A percentile compares a stretch with the other conserved stretches of the same genome.
These are phyloP conservation scores for Iris pallida DNA, from an alignment of 116 monocot genomes.

Conservation along the genomic window DNA sequence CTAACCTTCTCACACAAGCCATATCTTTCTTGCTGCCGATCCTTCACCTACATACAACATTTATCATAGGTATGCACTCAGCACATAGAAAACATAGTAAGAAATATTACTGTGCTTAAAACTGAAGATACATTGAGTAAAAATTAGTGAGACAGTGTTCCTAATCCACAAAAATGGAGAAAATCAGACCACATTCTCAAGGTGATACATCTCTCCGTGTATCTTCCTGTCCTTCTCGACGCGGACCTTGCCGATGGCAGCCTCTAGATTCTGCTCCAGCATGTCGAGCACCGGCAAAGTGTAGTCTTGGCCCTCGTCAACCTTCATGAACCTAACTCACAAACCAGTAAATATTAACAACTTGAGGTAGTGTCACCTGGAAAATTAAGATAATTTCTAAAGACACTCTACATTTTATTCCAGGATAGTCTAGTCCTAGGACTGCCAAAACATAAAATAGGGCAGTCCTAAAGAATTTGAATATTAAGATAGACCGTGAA, in stretches of 20 bases:
- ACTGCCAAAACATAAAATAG: no score
- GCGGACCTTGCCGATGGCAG: slow-evolving; percentile 47
- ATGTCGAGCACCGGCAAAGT: slow-evolving; percentile 37
- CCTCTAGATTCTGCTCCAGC: slow-evolving; percentile 57
- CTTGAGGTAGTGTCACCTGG: no score
- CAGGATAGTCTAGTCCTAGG: no score
- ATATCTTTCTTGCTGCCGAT: slow-evolving; percentile 31
- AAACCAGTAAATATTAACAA: no score
- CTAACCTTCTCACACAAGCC: slow-evolving; percentile 37
- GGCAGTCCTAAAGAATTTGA: no score
- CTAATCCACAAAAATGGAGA: neutral
- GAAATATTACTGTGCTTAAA: neutral
- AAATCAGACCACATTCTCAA: slow-evolving; percentile 36
- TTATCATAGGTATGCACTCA: neutral
- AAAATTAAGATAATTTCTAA: no score
- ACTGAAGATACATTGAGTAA: neutral
- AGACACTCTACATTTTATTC: no score
- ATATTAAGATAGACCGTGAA: no score
- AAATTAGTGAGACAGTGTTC: neutral
- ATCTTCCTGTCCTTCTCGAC: slow-evolving; percentile 60
- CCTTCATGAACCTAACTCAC: slow-evolving; percentile 38
- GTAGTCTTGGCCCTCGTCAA: slow-evolving; percentile 50
- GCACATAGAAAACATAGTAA: neutral
- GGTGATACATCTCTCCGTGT: slow-evolving; percentile 31
- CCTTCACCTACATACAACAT: slow-evolving; percentile 20